Percentiles rank a stretch among this genome's conserved stretches.
Evolutionary conservation across 495 filamentous ascomycete genomes (phyloP).

Genomic region (Aspergillus wentii): DNA sequence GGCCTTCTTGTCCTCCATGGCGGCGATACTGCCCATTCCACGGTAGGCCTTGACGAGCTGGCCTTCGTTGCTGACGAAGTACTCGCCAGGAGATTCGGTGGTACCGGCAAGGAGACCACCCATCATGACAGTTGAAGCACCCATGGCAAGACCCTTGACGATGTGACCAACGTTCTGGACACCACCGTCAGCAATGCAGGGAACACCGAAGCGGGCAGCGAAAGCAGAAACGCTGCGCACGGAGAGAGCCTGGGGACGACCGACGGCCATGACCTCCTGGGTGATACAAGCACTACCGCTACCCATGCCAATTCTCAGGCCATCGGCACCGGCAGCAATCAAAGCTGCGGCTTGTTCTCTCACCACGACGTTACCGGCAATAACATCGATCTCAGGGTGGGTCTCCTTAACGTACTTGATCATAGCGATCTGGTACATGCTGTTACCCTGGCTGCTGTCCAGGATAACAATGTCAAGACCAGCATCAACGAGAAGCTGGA

Average conservation of each 20-base stretch:
- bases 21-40: slow-evolving; percentile 97
- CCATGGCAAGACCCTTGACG: slow-evolving; percentile 93
- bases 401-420: slow-evolving; percentile 88
- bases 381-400: slow-evolving; percentile 84
- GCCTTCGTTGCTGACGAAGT: slow-evolving; percentile 89
- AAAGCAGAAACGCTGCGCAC: slow-evolving; percentile 87
- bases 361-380: slow-evolving; percentile 97
- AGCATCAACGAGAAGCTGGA: slow-evolving; percentile 87
- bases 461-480: slow-evolving; percentile 94
- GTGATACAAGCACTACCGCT: slow-evolving; percentile 98
- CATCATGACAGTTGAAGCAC: slow-evolving; percentile 98
- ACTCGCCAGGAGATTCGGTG: slow-evolving; percentile 94
- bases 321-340: slow-evolving; percentile 93
- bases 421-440: slow-evolving; percentile 96
- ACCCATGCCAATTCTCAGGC: slow-evolving; percentile 98
- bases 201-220: slow-evolving; percentile 89
- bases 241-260: slow-evolving; percentile 87
- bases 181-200: slow-evolving; percentile 96
- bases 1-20: slow-evolving; percentile 98
- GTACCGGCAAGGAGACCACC: slow-evolving; percentile 95
- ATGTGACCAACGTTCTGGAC: slow-evolving; percentile 99
- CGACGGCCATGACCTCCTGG: slow-evolving; percentile 99
- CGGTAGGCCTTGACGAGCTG: slow-evolving; percentile 98
- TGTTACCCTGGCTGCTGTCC: slow-evolving; percentile 95
- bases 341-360: slow-evolving; percentile 87